These are phyloP conservation scores for Eremothecium cymbalariae DNA, from an alignment of 1,139 yeast genomes.

Conservation along the genomic window DNA sequence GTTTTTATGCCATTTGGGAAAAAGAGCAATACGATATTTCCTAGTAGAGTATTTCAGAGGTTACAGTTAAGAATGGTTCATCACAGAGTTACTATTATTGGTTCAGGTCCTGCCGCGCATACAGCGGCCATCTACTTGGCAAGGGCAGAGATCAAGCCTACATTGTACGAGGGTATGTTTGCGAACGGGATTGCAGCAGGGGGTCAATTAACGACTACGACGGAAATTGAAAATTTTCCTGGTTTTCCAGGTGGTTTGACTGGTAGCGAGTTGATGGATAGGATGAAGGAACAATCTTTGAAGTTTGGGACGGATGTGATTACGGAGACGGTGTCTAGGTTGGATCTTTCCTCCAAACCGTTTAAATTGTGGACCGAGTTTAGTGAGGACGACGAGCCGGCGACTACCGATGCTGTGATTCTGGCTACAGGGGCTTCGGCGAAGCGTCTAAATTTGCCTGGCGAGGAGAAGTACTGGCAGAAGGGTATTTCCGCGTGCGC, in stretches of 20 bases:
- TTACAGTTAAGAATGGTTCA: conserved; percentile 58
- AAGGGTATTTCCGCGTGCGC: conserved; percentile 99
- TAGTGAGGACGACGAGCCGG: conserved; percentile 80
- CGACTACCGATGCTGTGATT: conserved; percentile 86
- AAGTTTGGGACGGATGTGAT: conserved; percentile 88
- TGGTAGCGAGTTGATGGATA: conserved; percentile 84
- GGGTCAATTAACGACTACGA: conserved; percentile 96
- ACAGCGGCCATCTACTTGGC: conserved; percentile 96
- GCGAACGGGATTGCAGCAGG: conserved; percentile 99
- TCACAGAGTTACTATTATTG: conserved; percentile 83
- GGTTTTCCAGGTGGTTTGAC: conserved; percentile 95
- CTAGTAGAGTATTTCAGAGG: too few relatives aligned
- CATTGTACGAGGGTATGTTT: conserved; percentile 88
- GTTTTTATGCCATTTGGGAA: too few relatives aligned
- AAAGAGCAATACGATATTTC: neutral
- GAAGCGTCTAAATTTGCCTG: conserved; percentile 85
- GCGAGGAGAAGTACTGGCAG: conserved; percentile 98
- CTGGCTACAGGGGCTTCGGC: conserved; percentile 98
- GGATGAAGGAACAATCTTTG: conserved; percentile 80
- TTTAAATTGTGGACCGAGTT: conserved; percentile 96
- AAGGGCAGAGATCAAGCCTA: conserved; percentile 93
- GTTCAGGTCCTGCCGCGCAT: conserved; percentile 99
- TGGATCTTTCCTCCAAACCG: conserved; percentile 77
- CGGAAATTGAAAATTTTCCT: conserved; percentile 96
- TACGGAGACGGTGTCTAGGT: conserved; percentile 89